Evolutionary conservation across 768 basidiomycete genomes (phyloP).

Genomic region (Suillus cothurnatus): DNA sequence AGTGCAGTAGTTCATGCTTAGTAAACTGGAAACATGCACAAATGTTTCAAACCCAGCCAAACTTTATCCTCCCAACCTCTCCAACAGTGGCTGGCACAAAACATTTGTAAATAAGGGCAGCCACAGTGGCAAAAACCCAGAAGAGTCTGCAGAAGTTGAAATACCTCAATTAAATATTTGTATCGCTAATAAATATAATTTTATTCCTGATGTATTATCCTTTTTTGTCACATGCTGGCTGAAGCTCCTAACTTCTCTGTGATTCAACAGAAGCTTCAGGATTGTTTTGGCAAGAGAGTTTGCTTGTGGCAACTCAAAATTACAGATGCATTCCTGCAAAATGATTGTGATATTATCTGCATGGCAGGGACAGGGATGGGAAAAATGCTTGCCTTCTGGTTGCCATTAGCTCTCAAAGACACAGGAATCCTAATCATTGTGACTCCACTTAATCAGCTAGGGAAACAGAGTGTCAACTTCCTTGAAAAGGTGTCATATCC

Average conservation of each 20-base stretch:
- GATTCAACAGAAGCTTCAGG: background rate
- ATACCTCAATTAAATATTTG: no score
- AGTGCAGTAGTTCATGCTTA: no score
- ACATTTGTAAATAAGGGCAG: no score
- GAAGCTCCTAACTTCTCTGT: background rate
- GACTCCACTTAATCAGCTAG: constrained; percentile 27
- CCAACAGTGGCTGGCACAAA: no score
- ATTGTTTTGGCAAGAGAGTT: constrained; percentile 8
- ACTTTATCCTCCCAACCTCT: no score
- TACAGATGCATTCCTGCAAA: constrained; percentile 21
- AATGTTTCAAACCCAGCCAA: no score
- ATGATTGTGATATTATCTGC: constrained; percentile 25
- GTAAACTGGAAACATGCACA: no score
- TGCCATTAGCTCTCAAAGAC: constrained; percentile 28
- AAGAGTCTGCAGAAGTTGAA: no score
- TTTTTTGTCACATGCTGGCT: background rate
- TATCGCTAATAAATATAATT: no score
- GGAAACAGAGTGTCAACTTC: constrained; percentile 19
- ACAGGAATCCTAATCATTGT: constrained; percentile 26
- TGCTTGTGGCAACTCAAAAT: constrained; percentile 9
- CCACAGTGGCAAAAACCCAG: no score
- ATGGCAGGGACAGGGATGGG: constrained; percentile 19
- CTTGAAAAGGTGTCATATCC: constrained; percentile 1
- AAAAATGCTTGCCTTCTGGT: constrained; percentile 32
- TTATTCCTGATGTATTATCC: no score